A percentile compares a stretch with the other conserved stretches of the same genome.
phyloP scores from a whole-genome alignment of 2,329 filamentous ascomycete genomes.

The Fusarium haematococcum region DNA sequence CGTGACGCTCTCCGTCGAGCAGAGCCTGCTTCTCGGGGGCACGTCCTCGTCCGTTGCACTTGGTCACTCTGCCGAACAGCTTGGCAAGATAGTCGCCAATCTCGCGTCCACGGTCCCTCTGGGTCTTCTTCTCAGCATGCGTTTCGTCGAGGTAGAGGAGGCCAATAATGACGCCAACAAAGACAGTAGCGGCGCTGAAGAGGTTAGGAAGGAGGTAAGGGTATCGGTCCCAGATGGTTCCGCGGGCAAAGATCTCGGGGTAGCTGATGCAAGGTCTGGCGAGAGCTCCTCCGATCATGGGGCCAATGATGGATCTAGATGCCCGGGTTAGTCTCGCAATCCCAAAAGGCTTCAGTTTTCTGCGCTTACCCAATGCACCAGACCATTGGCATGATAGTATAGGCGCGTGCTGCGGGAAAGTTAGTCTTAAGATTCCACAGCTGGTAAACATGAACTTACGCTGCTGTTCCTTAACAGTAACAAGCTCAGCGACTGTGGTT shows the following conservation, averaged over 20 bases:
- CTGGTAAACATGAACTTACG: slow-evolving; percentile 63
- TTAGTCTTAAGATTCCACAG: slow-evolving; percentile 39
- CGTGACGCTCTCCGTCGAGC: slow-evolving; percentile 70
- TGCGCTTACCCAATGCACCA: slow-evolving; percentile 87
- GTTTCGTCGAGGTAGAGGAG: slow-evolving; percentile 94
- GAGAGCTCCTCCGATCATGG: slow-evolving; percentile 89
- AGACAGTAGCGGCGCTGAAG: slow-evolving; percentile 85
- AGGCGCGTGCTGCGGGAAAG: slow-evolving; percentile 77
- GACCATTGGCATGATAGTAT: slow-evolving; percentile 97
- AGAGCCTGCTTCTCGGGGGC: slow-evolving; percentile 71
- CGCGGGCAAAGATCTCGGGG: slow-evolving; percentile 76
- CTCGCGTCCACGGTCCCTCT: slow-evolving; percentile 81
- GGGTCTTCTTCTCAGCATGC: slow-evolving; percentile 82
- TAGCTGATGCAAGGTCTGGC: slow-evolving; percentile 89
- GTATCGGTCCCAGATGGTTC: slow-evolving; percentile 84
- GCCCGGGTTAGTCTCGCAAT: slow-evolving; percentile 38
- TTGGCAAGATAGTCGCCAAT: slow-evolving; percentile 77
- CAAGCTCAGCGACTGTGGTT: slow-evolving; percentile 93
- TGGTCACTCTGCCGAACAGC: slow-evolving; percentile 50
- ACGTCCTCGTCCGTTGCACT: slow-evolving; percentile 52
- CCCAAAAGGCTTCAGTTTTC: background rate
- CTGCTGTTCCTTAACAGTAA: slow-evolving; percentile 93
- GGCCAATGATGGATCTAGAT: slow-evolving; percentile 86
- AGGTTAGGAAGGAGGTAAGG: slow-evolving; percentile 94
- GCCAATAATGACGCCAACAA: slow-evolving; percentile 81